A percentile compares a stretch with the other conserved stretches of the same genome.
phyloP scores from a whole-genome alignment of 2,329 filamentous ascomycete species.

The Periconia macrospinosa region DNA sequence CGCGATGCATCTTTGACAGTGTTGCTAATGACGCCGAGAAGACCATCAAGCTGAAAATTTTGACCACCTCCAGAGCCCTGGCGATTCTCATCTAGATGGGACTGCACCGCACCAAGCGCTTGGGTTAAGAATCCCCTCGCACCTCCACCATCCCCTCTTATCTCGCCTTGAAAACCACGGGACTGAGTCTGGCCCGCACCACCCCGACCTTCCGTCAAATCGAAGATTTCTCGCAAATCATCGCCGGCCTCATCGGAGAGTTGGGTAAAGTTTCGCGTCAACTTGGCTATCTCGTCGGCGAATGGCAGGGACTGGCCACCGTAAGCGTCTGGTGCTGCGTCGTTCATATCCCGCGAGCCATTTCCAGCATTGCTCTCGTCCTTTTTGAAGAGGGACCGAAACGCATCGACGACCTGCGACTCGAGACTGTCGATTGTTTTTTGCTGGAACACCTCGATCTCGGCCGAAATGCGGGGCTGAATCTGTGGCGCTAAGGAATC shows the following conservation, averaged over 20 bases:
- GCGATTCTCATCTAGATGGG: conserved; percentile 23
- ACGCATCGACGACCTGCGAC: conserved; percentile 31
- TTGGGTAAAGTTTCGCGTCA: conserved; percentile 31
- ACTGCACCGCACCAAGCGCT: conserved; percentile 28
- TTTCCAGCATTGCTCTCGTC: conserved; percentile 18
- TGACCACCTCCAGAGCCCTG: conserved; percentile 11
- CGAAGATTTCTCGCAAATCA: conserved; percentile 32
- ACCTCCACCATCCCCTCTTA: conserved; percentile 3
- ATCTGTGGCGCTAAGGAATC: conserved; percentile 35
- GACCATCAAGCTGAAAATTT: conserved; percentile 25
- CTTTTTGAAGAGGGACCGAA: conserved; percentile 29
- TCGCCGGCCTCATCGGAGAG: conserved; percentile 30
- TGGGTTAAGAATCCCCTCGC: conserved; percentile 29
- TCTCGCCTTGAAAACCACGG: conserved; percentile 3
- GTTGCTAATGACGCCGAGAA: conserved; percentile 29
- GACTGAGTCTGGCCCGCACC: conserved; percentile 16
- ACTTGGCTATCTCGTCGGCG: conserved; percentile 31
- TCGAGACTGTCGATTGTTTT: conserved; percentile 36
- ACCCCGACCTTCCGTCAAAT: conserved; percentile 23
- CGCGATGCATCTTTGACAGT: conserved; percentile 32
- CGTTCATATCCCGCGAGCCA: conserved; percentile 22
- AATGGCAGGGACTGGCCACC: conserved; percentile 32
- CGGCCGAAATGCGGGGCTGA: conserved; percentile 32
- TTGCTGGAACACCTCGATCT: conserved; percentile 33
- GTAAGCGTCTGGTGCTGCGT: conserved; percentile 31